Percentiles rank a stretch among this genome's conserved stretches.
These are phyloP conservation scores for Rachicladosporium sp. DNA, from an alignment of 2,329 filamentous ascomycete genomes.

Conservation along the genomic window DNA sequence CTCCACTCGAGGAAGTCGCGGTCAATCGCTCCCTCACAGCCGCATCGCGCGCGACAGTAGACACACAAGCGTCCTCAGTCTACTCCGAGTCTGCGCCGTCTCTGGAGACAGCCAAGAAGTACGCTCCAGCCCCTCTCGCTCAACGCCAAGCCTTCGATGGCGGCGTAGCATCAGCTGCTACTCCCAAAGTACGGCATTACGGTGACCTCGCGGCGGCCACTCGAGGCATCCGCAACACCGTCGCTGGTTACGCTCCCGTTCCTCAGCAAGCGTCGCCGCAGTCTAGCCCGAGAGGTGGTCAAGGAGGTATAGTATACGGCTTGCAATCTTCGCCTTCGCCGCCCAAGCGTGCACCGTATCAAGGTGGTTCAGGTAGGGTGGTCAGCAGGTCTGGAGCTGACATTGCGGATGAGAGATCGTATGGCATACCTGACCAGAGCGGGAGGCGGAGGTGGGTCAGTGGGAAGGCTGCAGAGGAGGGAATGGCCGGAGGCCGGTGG, in stretches of 20 bases:
- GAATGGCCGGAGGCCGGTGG: constrained; percentile 31
- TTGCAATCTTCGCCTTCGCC: constrained; percentile 7
- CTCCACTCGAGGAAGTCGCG: constrained; percentile 5
- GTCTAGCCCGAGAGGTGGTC: constrained; percentile 8
- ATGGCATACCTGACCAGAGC: constrained; percentile 16
- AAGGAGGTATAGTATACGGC: constrained; percentile 7
- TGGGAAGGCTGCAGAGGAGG: constrained; percentile 63
- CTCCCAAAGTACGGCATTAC: constrained; percentile 34
- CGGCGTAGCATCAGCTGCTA: constrained; percentile 9
- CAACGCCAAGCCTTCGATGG: constrained; percentile 3
- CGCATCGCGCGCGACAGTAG: constrained; percentile 13
- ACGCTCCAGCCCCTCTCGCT: not conserved
- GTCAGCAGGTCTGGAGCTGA: constrained; percentile 37
- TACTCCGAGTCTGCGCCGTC: constrained; percentile 23
- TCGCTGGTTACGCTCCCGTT: constrained; percentile 1
- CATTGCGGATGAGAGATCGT: constrained; percentile 27
- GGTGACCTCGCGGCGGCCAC: constrained; percentile 35
- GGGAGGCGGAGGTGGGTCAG: constrained; percentile 50
- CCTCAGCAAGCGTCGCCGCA: not conserved
- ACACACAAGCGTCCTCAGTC: constrained; percentile 14
- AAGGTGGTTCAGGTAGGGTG: constrained; percentile 27
- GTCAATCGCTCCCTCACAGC: constrained; percentile 22
- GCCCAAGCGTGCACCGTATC: constrained; percentile 10
- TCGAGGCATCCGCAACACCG: constrained; percentile 22
- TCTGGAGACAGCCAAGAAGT: constrained; percentile 8